These are phyloP conservation scores for Penicillium taxi DNA, from an alignment of 495 filamentous ascomycete species.

Conservation along the genomic window DNA sequence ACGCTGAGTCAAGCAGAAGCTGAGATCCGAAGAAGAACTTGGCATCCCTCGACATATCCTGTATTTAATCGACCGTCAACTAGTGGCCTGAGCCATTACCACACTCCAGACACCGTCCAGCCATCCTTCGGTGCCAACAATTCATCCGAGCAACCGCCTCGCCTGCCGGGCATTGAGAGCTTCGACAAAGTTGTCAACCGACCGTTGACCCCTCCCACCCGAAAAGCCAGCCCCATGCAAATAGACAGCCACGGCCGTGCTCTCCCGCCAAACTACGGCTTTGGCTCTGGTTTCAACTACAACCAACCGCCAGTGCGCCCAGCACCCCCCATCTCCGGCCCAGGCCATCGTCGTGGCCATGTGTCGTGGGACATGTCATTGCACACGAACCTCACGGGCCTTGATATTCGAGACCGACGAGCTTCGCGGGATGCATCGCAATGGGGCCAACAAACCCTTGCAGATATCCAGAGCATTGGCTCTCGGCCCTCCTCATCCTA, in stretches of 20 bases:
- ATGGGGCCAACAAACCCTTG: slow-evolving; percentile 45
- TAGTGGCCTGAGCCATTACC: slow-evolving; percentile 51
- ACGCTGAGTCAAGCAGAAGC: slow-evolving; percentile 54
- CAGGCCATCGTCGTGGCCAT: slow-evolving; percentile 53
- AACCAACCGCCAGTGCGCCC: slow-evolving; percentile 41
- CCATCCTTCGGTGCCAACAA: slow-evolving; percentile 40
- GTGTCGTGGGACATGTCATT: slow-evolving; percentile 70
- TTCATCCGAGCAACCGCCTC: slow-evolving; percentile 43
- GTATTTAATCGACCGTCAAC: slow-evolving; percentile 52
- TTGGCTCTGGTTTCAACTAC: slow-evolving; percentile 37
- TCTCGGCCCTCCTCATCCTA: slow-evolving; percentile 39
- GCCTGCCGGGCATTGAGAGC: slow-evolving; percentile 82
- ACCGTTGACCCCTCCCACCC: slow-evolving; percentile 54
- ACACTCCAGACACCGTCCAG: slow-evolving; percentile 51
- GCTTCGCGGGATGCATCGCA: slow-evolving; percentile 47
- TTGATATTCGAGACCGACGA: slow-evolving; percentile 55
- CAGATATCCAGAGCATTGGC: slow-evolving; percentile 33
- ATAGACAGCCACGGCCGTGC: slow-evolving; percentile 45
- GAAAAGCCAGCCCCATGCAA: slow-evolving; percentile 61
- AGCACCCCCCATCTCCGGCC: slow-evolving; percentile 39
- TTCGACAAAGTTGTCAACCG: slow-evolving; percentile 64
- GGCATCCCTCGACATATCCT: slow-evolving; percentile 74
- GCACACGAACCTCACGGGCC: slow-evolving; percentile 62
- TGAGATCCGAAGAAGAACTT: slow-evolving; percentile 74
- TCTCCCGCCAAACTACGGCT: slow-evolving; percentile 25